Conservation (phyloP, 805 yeast species). For the Saturnispora saitoi region DNA sequence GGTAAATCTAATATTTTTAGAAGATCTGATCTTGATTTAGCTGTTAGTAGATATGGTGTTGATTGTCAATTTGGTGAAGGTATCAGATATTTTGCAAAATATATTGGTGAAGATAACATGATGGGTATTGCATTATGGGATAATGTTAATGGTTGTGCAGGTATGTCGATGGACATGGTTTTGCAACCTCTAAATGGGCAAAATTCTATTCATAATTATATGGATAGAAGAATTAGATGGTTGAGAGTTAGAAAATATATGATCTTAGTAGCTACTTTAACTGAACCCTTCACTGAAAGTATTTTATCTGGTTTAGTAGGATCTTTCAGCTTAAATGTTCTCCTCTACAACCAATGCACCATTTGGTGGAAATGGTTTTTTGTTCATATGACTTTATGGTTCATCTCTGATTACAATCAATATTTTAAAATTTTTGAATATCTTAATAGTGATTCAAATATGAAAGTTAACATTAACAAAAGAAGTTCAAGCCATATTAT, state of each 20-base stretch:
- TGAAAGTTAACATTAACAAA: background rate
- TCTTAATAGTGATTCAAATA: slow-evolving; percentile 4
- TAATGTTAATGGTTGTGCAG: slow-evolving; percentile 57
- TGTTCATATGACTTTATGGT: slow-evolving; percentile 58
- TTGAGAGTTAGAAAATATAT: slow-evolving; percentile 76
- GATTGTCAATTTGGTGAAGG: slow-evolving; percentile 34
- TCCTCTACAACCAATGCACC: slow-evolving; percentile 28
- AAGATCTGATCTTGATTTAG: slow-evolving; percentile 50
- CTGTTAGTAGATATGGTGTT: slow-evolving; percentile 37
- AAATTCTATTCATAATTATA: slow-evolving; percentile 42
- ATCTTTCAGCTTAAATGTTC: slow-evolving; percentile 43
- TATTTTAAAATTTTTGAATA: slow-evolving; percentile 35
- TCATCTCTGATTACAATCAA: slow-evolving; percentile 53
- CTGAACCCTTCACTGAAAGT: slow-evolving; percentile 83
- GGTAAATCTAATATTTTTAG: slow-evolving; percentile 81
- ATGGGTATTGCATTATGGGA: slow-evolving; percentile 83
- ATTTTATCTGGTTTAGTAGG: slow-evolving; percentile 62
- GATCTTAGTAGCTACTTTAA: slow-evolving; percentile 75
- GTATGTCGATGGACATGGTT: slow-evolving; percentile 69
- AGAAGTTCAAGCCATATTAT: slow-evolving; percentile 17
- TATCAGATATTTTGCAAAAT: slow-evolving; percentile 62
- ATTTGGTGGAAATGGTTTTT: slow-evolving; percentile 29
- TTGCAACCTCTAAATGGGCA: slow-evolving; percentile 58
- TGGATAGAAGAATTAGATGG: slow-evolving; percentile 72
- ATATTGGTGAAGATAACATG: slow-evolving; percentile 91